These are phyloP conservation scores for Eucalyptus guilfoylei DNA, from an alignment of 345 rosid species.

Conservation along the genomic window DNA sequence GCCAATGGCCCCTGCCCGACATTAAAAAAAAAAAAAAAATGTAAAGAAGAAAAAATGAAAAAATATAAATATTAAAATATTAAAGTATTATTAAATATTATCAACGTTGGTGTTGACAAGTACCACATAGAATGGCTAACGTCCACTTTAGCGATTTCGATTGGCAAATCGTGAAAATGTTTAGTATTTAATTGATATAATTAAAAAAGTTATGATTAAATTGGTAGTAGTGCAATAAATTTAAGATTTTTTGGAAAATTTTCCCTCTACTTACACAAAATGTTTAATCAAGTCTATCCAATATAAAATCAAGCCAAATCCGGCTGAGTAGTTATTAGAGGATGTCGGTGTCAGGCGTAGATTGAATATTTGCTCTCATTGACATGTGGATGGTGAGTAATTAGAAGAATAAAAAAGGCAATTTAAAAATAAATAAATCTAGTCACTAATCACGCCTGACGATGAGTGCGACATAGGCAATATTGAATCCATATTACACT, in stretches of 20 bases:
- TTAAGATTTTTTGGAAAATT: no score
- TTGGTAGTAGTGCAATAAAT: no score
- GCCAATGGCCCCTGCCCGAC: rapidly evolving
- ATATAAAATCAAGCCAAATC: not conserved
- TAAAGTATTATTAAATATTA: no score
- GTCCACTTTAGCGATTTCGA: rapidly evolving
- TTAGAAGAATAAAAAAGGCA: not conserved
- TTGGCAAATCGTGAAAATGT: no score
- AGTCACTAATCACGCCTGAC: not conserved
- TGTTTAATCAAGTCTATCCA: rapidly evolving
- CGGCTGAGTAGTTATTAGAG: not conserved
- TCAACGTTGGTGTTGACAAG: rapidly evolving
- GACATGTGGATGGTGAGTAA: not conserved
- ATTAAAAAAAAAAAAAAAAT: no score
- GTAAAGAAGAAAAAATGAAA: no score
- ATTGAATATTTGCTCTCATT: not conserved
- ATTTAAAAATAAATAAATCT: not conserved
- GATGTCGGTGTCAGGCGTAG: not conserved
- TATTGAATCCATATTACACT: not conserved
- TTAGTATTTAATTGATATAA: no score
- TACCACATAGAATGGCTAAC: no score
- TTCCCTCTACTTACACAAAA: not conserved
- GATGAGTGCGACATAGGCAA: not conserved
- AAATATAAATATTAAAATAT: no score
- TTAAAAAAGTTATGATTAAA: no score